phyloP scores from a whole-genome alignment of 345 rosid species.

The Excoecaria cochinchinensis region DNA sequence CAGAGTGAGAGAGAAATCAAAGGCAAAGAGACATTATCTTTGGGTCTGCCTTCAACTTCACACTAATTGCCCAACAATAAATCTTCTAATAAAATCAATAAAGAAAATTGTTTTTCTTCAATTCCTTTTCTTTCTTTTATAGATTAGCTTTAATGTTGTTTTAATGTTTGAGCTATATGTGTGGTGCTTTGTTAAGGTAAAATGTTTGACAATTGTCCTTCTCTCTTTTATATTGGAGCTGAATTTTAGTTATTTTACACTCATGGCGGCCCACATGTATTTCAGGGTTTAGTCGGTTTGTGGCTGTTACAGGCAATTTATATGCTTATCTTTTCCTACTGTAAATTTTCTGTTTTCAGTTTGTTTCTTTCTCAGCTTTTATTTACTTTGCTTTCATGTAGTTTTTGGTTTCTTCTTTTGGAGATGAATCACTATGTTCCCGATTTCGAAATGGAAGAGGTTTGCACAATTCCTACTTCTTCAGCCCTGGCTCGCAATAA shows the following conservation, averaged over 20 bases:
- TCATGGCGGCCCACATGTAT: neutral
- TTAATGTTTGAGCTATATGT: neutral
- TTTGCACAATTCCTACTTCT: conserved; percentile 37
- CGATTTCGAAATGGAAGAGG: conserved; percentile 61
- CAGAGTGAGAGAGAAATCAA: conserved; percentile 6
- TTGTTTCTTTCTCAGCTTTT: neutral
- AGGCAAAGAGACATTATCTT: conserved; percentile 33
- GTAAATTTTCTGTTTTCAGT: neutral
- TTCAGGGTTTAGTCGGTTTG: neutral
- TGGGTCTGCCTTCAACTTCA: conserved; percentile 24
- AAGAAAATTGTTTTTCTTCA: neutral
- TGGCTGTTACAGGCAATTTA: neutral
- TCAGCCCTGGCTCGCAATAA: conserved; percentile 37
- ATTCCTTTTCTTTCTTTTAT: neutral
- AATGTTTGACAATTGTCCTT: neutral
- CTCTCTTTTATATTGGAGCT: neutral
- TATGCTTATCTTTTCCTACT: neutral
- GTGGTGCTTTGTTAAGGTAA: neutral
- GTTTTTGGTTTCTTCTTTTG: neutral
- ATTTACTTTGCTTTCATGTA: neutral
- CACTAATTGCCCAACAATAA: conserved; percentile 14
- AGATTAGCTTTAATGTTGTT: neutral
- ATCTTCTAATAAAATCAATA: neutral
- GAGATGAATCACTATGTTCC: conserved; percentile 75
- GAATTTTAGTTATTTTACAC: neutral